Evolutionary conservation across 2,329 filamentous ascomycete species (phyloP).

Genomic region (Pleoardoris graminearum): DNA sequence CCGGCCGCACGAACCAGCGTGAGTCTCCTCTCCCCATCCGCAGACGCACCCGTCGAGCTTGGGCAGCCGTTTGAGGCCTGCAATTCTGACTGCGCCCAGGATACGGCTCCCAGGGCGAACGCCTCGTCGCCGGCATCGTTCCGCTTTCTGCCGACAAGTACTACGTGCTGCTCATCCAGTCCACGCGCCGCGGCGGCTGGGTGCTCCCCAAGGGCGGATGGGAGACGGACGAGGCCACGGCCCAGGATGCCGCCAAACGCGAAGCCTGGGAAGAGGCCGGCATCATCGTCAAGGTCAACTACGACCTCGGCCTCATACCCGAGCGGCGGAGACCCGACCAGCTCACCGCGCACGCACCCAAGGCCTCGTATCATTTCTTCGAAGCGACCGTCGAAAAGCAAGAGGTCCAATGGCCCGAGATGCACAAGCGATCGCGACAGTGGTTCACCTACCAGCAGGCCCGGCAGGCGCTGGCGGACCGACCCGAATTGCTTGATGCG

Average conservation of each 20-base stretch:
- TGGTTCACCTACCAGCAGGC: constrained; percentile 90
- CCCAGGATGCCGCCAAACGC: constrained; percentile 78
- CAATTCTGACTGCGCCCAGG: constrained; percentile 58
- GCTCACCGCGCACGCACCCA: constrained; percentile 65
- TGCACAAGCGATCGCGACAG: constrained; percentile 82
- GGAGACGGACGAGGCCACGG: constrained; percentile 90
- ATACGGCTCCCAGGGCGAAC: constrained; percentile 89
- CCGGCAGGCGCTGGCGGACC: constrained; percentile 71
- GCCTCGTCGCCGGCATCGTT: constrained; percentile 92
- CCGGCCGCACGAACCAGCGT: constrained; percentile 80
- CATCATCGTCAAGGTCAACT: constrained; percentile 80
- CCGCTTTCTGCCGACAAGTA: constrained; percentile 84
- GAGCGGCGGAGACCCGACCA: constrained; percentile 69
- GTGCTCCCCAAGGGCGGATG: constrained; percentile 97
- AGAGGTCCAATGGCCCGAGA: constrained; percentile 89
- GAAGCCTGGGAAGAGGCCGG: constrained; percentile 99
- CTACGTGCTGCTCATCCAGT: constrained; percentile 91
- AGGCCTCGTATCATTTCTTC: constrained; percentile 78
- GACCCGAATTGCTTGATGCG: constrained; percentile 88
- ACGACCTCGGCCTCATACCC: constrained; percentile 82
- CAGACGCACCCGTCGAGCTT: too few relatives aligned
- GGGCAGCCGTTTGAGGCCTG: neutral
- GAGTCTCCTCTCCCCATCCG: constrained; percentile 58
- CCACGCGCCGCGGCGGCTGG: constrained; percentile 87
- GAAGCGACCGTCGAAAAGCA: constrained; percentile 87